Evolutionary conservation across 2,329 filamentous ascomycete genomes (phyloP), one percentile per base, ranked within the genome.

Genomic region (Aspergillus candidus): DNA sequence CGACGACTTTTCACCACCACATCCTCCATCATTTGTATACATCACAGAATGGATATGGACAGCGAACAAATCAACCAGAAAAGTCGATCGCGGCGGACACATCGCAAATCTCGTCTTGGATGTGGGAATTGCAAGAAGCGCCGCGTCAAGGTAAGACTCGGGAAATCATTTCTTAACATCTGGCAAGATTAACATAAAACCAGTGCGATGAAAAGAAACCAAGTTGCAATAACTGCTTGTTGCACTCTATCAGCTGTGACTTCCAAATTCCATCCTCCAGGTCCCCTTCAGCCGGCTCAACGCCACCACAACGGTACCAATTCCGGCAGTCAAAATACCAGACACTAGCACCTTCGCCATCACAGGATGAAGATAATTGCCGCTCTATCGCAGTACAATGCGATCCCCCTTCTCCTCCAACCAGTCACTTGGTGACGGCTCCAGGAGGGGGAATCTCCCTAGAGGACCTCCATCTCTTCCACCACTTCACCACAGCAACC

Each of bases 141-240:
- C 6, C 60, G 63, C 11, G 55, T 67, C 7, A 67, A 67, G 51
- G 64, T 66, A 37, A 53, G 59, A 12, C 7, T 39, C 35, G n/a
- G 18, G 22, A 17, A 43, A 15, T 30, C 31, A n/a, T 35, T 33
- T 31, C 32, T 22, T 30, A 15, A 36, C 15, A 13, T 7, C 12
- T 41, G 41, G 33, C 22, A 27, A 36, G 11, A 7, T 11, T 22
- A 15, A 35, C 12, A 27, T 32, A 10, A 15, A 47, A 6, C 31
- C 54, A 65, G 62, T 66, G 63, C 40, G 62, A 66, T 33, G 63
- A 66, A 45, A 59, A 54, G 35, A 57, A 53, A n/a, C 62, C 61
- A 6, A 38, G 41, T 11, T 66, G 62, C 46, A 44, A 43, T 7
- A 63, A 63, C 36, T 66, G 63, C 40, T 31, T 46, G 14, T 52